Evolutionary conservation across 2,329 filamentous ascomycete species (phyloP).

Genomic region (Cladosporium colombiae): DNA sequence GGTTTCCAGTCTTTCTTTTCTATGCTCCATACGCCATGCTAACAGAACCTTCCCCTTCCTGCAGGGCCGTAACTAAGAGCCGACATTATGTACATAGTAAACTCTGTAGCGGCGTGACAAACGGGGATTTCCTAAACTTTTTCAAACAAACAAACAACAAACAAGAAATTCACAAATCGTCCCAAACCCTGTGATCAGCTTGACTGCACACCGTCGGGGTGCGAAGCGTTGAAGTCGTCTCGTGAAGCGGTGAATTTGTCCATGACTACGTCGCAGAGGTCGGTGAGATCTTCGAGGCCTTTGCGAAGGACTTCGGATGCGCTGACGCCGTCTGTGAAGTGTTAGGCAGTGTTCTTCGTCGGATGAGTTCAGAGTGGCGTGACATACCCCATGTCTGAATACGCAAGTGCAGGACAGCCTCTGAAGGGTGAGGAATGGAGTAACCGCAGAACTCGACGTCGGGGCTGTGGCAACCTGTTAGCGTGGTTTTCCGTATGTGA

Average conservation of each 20-base stretch:
- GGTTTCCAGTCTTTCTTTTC: not conserved
- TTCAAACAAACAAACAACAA: conserved; percentile 6
- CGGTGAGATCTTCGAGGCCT: conserved; percentile 82
- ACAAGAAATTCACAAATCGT: not conserved
- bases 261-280: conserved; percentile 89
- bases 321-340: conserved; percentile 66
- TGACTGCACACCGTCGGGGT: conserved; percentile 28
- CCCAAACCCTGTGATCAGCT: conserved; percentile 2
- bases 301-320: conserved; percentile 88
- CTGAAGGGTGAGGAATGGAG: conserved; percentile 93
- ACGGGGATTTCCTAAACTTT: conserved; percentile 9
- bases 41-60: conserved; percentile 9
- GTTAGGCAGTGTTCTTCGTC: not conserved
- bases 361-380: conserved; percentile 38
- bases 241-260: conserved; percentile 78
- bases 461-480: conserved; percentile 59
- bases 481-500: not conserved
- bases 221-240: conserved; percentile 57
- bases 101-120: conserved; percentile 18
- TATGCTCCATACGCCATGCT: conserved; percentile 10
- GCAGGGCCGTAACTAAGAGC: conserved; percentile 31
- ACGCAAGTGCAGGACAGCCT: conserved; percentile 92
- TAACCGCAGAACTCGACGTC: conserved; percentile 98
- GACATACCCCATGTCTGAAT: conserved; percentile 91
- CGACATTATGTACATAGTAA: conserved; percentile 21